Percentiles rank a stretch among this genome's conserved stretches.
Evolutionary conservation across 495 filamentous ascomycete species (phyloP).

Genomic region (Parachaetomium inaequale): DNA sequence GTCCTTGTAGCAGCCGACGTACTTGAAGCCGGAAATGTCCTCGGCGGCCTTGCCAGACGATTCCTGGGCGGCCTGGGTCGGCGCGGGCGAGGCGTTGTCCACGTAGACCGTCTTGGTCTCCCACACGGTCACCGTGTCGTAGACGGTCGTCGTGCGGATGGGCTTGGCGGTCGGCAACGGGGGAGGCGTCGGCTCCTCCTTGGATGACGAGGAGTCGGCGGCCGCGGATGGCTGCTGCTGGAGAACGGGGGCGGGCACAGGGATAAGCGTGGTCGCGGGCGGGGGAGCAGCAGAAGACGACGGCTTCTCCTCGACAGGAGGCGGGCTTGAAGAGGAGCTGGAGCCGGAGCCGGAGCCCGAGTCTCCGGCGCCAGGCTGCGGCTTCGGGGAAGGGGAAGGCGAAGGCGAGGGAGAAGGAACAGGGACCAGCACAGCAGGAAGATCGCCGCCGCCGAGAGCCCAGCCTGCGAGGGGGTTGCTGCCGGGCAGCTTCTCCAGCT

Average conservation of each 20-base stretch:
- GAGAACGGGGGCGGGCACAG: constrained; percentile 1
- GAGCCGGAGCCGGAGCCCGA: not conserved
- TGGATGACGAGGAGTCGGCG: constrained; percentile 10
- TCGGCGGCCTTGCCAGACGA: not conserved
- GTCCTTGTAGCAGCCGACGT: constrained; percentile 37
- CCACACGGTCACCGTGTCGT: constrained; percentile 40
- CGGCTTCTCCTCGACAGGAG: not conserved
- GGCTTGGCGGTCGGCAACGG: constrained; percentile 24
- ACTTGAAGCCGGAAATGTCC: constrained; percentile 31
- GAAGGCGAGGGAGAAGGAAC: constrained; percentile 22
- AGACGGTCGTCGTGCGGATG: constrained; percentile 32
- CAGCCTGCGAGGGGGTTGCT: constrained; percentile 52
- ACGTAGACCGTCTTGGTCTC: constrained; percentile 52
- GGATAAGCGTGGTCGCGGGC: constrained; percentile 14
- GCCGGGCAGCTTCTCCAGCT: constrained; percentile 51
- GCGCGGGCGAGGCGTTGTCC: constrained; percentile 22
- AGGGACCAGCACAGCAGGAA: constrained; percentile 19
- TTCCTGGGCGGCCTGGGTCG: constrained; percentile 17
- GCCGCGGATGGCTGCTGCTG: not conserved
- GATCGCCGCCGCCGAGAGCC: constrained; percentile 27
- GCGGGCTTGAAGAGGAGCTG: not conserved
- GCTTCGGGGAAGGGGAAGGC: constrained; percentile 4
- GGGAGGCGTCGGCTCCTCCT: constrained; percentile 28
- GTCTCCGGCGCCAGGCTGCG: not conserved
- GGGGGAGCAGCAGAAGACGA: constrained; percentile 4